These are phyloP conservation scores for Candida tropicalis DNA, from an alignment of 1,139 yeast species.

Conservation along the genomic window DNA sequence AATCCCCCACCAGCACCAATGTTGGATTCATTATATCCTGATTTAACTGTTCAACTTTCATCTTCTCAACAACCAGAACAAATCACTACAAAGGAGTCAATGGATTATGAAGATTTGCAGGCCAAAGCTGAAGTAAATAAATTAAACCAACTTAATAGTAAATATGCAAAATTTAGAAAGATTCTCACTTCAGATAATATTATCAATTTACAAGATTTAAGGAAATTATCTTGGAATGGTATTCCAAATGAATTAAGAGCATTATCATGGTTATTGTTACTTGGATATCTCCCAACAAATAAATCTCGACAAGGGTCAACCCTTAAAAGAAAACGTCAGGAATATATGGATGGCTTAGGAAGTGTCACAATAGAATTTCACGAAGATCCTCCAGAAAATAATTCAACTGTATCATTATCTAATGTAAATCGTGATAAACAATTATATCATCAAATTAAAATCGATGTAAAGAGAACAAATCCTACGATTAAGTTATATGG, in stretches of 20 bases:
- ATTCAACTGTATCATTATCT: constrained; percentile 20
- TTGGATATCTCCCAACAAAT: constrained; percentile 91
- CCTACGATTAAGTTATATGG: constrained; percentile 80
- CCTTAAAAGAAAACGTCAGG: constrained; percentile 78
- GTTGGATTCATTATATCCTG: constrained; percentile 44
- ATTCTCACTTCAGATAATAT: constrained; percentile 62
- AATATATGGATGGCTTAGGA: constrained; percentile 71
- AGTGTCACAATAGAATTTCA: constrained; percentile 49
- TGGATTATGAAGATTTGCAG: constrained; percentile 28
- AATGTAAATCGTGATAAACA: constrained; percentile 57
- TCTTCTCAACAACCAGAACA: constrained; percentile 2
- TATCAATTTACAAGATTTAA: constrained; percentile 58
- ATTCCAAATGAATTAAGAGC: constrained; percentile 84
- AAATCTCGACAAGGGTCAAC: constrained; percentile 72
- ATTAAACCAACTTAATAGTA: constrained; percentile 58
- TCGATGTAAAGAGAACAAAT: constrained; percentile 93
- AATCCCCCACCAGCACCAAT: constrained; percentile 23
- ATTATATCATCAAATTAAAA: constrained; percentile 94
- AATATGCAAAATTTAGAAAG: constrained; percentile 67
- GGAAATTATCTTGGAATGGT: constrained; percentile 92
- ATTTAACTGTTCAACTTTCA: constrained; percentile 25
- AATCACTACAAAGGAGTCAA: constrained; percentile 22
- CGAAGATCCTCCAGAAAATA: constrained; percentile 29
- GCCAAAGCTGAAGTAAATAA: constrained; percentile 53
- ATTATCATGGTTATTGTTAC: constrained; percentile 81